A percentile compares a stretch with the other conserved stretches of the same genome.
phyloP scores from a whole-genome alignment of 371 early-diverging fungal genomes.

The Saksenaea oblongispora region DNA sequence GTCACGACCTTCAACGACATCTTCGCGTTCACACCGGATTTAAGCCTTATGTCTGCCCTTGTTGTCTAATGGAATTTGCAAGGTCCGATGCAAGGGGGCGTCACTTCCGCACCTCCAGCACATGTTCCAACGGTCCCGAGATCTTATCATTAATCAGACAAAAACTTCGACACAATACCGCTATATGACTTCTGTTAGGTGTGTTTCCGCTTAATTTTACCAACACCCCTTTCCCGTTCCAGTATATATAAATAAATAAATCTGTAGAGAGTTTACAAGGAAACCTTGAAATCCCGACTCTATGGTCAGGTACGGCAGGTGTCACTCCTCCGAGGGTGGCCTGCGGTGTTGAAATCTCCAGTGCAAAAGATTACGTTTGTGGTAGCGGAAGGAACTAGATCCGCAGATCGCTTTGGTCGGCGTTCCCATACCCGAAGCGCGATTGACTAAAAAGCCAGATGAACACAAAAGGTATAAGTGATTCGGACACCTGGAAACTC shows the following conservation, averaged over 20 bases:
- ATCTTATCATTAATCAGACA: slow-evolving; percentile 20
- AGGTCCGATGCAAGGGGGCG: slow-evolving; percentile 57
- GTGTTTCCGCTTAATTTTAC: not conserved
- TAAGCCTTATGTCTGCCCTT: slow-evolving; percentile 52
- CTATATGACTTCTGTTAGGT: not conserved
- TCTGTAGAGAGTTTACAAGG: not conserved
- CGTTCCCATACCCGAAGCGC: too few species aligned
- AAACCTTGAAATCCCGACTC: too few species aligned
- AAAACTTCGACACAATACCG: slow-evolving; percentile 10
- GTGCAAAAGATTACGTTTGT: too few species aligned
- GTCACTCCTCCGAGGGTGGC: too few species aligned
- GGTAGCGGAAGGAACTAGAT: too few species aligned
- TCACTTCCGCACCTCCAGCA: slow-evolving; percentile 45
- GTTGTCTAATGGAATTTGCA: slow-evolving; percentile 55
- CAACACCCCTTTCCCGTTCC: not conserved
- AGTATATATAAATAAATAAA: not conserved
- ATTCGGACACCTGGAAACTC: too few species aligned
- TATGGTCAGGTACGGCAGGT: too few species aligned
- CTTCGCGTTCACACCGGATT: slow-evolving; percentile 58
- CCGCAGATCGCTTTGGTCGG: too few species aligned
- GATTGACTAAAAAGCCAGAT: too few species aligned
- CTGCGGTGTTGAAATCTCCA: too few species aligned
- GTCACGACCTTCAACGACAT: slow-evolving; percentile 59
- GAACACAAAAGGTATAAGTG: too few species aligned
- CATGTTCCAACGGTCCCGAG: slow-evolving; percentile 32